Conservation (phyloP, 805 yeast genomes). For the Sugiyamaella lignohabitans region DNA sequence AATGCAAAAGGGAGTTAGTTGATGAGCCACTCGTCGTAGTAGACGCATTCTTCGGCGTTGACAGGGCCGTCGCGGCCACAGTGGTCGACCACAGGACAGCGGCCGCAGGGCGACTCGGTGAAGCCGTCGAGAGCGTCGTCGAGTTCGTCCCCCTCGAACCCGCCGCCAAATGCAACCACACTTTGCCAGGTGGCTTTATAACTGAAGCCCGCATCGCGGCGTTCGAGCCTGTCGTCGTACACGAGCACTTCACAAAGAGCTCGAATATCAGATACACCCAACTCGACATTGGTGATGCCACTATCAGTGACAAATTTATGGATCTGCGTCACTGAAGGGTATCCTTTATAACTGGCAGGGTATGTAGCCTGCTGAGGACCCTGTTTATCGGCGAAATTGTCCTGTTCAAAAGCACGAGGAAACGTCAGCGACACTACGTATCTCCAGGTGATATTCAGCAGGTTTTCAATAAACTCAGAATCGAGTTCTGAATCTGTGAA, state of each 20-base stretch:
- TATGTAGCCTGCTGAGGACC: conserved; percentile 43
- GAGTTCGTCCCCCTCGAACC: conserved; percentile 9
- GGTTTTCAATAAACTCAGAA: conserved; percentile 81
- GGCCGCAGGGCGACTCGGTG: conserved; percentile 31
- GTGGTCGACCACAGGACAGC: conserved; percentile 26
- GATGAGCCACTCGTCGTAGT: conserved; percentile 30
- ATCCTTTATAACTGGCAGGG: conserved; percentile 53
- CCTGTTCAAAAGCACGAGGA: conserved; percentile 57
- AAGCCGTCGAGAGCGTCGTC: conserved; percentile 21
- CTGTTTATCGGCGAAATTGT: conserved; percentile 13
- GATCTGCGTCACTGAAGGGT: conserved; percentile 68
- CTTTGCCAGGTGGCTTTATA: conserved; percentile 83
- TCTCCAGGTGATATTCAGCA: conserved; percentile 82
- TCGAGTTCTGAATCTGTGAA: conserved; percentile 94
- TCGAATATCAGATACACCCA: conserved; percentile 65
- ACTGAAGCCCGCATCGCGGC: conserved; percentile 48
- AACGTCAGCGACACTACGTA: conserved; percentile 68
- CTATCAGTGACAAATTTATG: conserved; percentile 64
- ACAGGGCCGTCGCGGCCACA: conserved; percentile 29
- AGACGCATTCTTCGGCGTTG: conserved; percentile 28
- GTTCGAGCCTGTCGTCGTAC: conserved; percentile 79
- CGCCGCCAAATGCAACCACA: conserved; percentile 54
- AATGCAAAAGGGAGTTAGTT: background rate
- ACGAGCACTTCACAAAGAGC: conserved; percentile 82
- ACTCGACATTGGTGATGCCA: conserved; percentile 75